These are phyloP conservation scores for Podochytrium sp. DNA, from an alignment of 192 early-diverging fungal genomes.

Conservation along the genomic window DNA sequence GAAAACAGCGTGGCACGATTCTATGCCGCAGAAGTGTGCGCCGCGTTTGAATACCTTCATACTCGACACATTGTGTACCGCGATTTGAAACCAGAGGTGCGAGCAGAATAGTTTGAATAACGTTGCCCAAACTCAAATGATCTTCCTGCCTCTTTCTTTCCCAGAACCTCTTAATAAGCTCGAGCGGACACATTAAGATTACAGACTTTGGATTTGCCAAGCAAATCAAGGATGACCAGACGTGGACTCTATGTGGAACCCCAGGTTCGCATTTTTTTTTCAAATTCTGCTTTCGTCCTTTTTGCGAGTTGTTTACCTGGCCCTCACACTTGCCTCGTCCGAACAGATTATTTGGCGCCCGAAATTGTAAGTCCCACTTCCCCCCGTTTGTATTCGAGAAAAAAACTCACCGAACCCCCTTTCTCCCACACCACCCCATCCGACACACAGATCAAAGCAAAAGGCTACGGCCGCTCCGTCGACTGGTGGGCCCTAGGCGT, in stretches of 20 bases:
- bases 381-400: conserved; percentile 71
- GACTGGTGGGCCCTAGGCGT: conserved; percentile 88
- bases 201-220: conserved; percentile 88
- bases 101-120: too few relatives aligned
- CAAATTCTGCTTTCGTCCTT: neutral
- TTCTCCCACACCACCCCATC: conserved; percentile 42
- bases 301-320: neutral
- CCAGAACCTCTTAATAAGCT: conserved; percentile 74
- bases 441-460: conserved; percentile 63
- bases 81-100: conserved; percentile 82
- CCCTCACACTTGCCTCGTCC: neutral
- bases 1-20: conserved; percentile 86
- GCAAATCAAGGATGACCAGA: conserved; percentile 77
- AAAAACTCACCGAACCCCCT: conserved; percentile 72
- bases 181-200: conserved; percentile 81
- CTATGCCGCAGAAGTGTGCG: conserved; percentile 86
- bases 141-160: neutral
- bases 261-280: conserved; percentile 46
- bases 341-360: conserved; percentile 65
- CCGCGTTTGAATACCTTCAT: conserved; percentile 90
- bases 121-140: neutral
- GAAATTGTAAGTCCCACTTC: too few relatives aligned
- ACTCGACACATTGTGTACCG: conserved; percentile 86
- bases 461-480: conserved; percentile 69
- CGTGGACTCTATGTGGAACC: conserved; percentile 87